Base-by-base conservation (phyloP, 2,329 filamentous ascomycete genomes). In the Pleochaeta shiraiana region DNA sequence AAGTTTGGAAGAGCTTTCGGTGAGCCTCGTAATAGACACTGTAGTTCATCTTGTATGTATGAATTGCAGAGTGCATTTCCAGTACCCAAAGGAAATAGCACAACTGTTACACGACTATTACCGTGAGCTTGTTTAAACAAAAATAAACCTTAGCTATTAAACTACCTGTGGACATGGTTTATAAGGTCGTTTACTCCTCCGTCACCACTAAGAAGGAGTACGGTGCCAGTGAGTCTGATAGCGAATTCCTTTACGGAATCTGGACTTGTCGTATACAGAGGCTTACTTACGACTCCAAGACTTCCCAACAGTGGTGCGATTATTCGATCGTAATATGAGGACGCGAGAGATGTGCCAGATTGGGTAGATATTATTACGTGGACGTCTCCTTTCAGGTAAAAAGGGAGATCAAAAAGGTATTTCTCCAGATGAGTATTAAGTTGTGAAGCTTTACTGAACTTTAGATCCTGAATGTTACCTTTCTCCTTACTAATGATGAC, bases 151-250 rank as follows among this genome's bases (percentile, higher is more conserved):
- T n/a, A 7, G 14, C 39, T n/a, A 28, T 53, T 69, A 73, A 72
- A 14, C 7, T 57, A 57, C 47, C 30, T 21, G 26, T 4, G 39
- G 14, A n/a, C 77, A 70, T 0, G 86, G 71, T 96, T 95, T 66
- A 95, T 77, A 0, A 93, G 77, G 69, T 97, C 92, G 21, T 90
- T 81, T 1, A 95, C 74, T 5, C 90, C 92, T 16, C 92, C 92
- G 73, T 97, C 92, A 6, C 92, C 92, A 61, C 87, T 92, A 4
- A 96, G 78, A 14, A 97, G 79, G 33, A 96, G 75, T 30, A 96
- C 78, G 0, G 84, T 84, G 4, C 74, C 68, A 0, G 77, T 77
- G 63, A 74, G 64, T 65, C 77, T 77, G 16, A 82, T 82, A 0
- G 86, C 81, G 64, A 95, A 82, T 0, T 86, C 77, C 5, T 78